Conservation (phyloP, 257 asterid genomes). For the Solanum acaule region DNA sequence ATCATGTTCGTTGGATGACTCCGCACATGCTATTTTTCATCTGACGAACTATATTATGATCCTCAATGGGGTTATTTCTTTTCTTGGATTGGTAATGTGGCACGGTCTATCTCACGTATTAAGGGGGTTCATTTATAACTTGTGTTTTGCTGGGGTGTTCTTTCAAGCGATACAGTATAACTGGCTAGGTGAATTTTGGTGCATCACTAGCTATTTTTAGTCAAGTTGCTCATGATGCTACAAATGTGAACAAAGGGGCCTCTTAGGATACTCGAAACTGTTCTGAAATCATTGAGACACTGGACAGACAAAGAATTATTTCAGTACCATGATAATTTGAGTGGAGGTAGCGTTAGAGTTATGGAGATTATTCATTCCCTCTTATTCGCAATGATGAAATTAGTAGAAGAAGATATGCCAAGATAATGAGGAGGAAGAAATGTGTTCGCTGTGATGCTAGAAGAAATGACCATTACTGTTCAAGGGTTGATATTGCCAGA, state of each 20-base stretch:
- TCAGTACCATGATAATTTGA: neutral
- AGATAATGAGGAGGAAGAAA: neutral
- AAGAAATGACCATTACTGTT: neutral
- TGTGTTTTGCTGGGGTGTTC: neutral
- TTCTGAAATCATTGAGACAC: neutral
- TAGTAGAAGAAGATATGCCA: neutral
- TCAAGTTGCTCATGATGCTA: neutral
- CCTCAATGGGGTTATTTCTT: neutral
- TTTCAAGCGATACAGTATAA: neutral
- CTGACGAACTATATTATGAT: neutral
- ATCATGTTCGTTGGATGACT: neutral
- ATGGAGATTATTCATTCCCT: neutral
- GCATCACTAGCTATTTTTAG: neutral
- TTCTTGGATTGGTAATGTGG: neutral
- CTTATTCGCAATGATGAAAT: neutral
- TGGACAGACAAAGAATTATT: neutral
- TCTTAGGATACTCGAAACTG: neutral
- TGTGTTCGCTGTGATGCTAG: neutral
- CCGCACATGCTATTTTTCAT: neutral
- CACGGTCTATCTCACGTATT: neutral
- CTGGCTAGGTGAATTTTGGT: neutral
- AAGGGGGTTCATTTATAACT: neutral
- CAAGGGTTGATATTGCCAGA: neutral
- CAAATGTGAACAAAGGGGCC: neutral
- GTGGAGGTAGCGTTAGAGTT: neutral